Conservation (phyloP, 164 flowering plant genomes). For the Kalanchoe fedtschenkoi region DNA sequence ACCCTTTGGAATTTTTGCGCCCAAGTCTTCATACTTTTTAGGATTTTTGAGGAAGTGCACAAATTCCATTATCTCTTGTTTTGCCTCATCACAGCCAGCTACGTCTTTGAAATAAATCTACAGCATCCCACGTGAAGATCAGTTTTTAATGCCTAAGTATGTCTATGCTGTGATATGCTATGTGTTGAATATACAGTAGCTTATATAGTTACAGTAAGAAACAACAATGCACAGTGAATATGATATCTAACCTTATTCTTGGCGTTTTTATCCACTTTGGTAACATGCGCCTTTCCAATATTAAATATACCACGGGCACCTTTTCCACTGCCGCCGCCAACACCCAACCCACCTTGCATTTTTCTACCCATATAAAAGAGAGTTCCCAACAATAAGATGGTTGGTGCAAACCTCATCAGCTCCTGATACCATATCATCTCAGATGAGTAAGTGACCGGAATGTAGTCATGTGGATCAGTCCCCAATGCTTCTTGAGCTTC, state of each 20-base stretch:
- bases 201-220: not conserved
- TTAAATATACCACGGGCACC: slow-evolving; percentile 82
- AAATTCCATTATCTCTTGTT: slow-evolving; percentile 91
- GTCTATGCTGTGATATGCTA: not conserved
- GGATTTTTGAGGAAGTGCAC: slow-evolving; percentile 92
- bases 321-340: slow-evolving; percentile 63
- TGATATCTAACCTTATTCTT: slow-evolving; percentile 62
- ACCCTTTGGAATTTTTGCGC: slow-evolving; percentile 90
- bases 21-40: slow-evolving; percentile 74
- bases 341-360: slow-evolving; percentile 76
- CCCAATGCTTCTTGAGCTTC: slow-evolving; percentile 89
- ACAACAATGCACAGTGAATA: slow-evolving; percentile 5
- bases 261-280: slow-evolving; percentile 74
- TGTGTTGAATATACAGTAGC: not conserved
- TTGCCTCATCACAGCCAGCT: slow-evolving; percentile 95
- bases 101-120: slow-evolving; percentile 84
- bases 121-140: not conserved
- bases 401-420: slow-evolving; percentile 64
- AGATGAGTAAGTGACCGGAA: slow-evolving; percentile 74
- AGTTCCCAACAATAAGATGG: slow-evolving; percentile 51
- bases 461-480: slow-evolving; percentile 64
- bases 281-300: slow-evolving; percentile 82
- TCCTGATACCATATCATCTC: slow-evolving; percentile 80
- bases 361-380: slow-evolving; percentile 58
- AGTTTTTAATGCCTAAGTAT: not conserved